phyloP scores from a whole-genome alignment of 148 eudicot genomes.

The Drosera capensis region DNA sequence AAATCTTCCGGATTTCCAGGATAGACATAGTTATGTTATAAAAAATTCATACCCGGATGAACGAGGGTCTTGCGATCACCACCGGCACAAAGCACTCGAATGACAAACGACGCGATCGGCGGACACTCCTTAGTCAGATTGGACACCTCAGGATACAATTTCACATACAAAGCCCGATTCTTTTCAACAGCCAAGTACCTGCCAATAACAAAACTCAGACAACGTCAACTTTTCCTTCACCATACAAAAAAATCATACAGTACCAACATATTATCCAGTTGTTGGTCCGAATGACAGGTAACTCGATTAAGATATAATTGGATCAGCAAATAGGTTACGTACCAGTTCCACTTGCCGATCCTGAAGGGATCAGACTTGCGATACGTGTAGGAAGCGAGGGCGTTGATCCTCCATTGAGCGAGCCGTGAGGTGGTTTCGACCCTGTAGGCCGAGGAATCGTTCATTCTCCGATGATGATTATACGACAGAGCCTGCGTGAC shows the following conservation, averaged over 20 bases:
- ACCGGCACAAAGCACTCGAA: conserved; percentile 36
- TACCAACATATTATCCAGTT: too few species aligned
- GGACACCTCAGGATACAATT: conserved; percentile 61
- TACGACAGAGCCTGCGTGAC: conserved; percentile 31
- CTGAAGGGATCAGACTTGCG: conserved; percentile 75
- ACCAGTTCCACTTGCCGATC: conserved; percentile 79
- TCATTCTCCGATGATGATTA: conserved; percentile 32
- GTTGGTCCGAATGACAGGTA: too few species aligned
- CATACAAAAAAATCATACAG: neutral
- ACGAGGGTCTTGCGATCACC: conserved; percentile 55
- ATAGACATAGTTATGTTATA: neutral
- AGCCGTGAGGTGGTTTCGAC: conserved; percentile 68
- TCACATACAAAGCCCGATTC: conserved; percentile 44
- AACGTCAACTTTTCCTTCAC: neutral
- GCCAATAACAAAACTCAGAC: conserved; percentile 5
- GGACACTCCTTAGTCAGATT: conserved; percentile 51
- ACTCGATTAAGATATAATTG: neutral
- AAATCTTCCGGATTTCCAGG: neutral
- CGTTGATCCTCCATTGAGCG: conserved; percentile 80
- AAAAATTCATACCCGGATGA: conserved; percentile 54
- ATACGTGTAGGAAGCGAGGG: conserved; percentile 44
- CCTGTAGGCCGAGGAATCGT: conserved; percentile 45
- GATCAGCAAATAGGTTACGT: neutral
- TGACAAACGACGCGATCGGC: conserved; percentile 72
- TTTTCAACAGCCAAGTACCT: conserved; percentile 86